phyloP scores from a whole-genome alignment of 2,329 filamentous ascomycete genomes.

The Sclerotinia spermophila region DNA sequence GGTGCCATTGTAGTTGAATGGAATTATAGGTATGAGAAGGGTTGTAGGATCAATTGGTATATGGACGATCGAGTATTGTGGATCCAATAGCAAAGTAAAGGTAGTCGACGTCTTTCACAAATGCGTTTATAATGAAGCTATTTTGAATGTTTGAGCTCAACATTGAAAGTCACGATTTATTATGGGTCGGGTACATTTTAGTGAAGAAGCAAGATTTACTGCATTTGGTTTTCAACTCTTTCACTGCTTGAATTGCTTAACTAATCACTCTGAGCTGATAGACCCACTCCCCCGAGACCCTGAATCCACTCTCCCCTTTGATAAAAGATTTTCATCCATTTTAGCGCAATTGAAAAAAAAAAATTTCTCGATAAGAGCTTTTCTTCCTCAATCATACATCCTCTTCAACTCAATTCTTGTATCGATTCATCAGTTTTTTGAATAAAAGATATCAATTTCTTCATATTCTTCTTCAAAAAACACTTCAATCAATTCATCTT shows the following conservation, averaged over 20 bases:
- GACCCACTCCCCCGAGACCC: not conserved
- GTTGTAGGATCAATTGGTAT: slow-evolving; percentile 7
- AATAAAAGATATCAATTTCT: not conserved
- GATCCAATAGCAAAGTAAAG: not conserved
- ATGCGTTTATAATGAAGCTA: slow-evolving; percentile 3
- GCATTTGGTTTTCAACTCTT: not conserved
- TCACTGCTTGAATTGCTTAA: not conserved
- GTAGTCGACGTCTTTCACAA: not conserved
- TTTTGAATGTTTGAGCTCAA: slow-evolving; percentile 10
- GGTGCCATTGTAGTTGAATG: slow-evolving; percentile 54
- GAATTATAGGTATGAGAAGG: not conserved
- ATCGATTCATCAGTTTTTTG: not conserved
- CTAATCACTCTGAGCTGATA: not conserved
- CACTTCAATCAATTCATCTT: not conserved
- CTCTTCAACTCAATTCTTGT: slow-evolving; percentile 11
- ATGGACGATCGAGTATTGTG: not conserved
- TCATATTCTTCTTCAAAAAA: not conserved
- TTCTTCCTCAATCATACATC: slow-evolving; percentile 19
- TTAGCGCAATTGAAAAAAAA: slow-evolving; percentile 23
- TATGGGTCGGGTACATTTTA: slow-evolving; percentile 1
- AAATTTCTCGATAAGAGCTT: slow-evolving; percentile 33
- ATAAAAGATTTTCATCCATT: slow-evolving; percentile 12
- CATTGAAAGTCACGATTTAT: slow-evolving; percentile 20
- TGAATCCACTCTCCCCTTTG: not conserved
- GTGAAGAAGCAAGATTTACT: not conserved